Base-by-base conservation (phyloP, 164 flowering plant species). In the Annona cherimola region DNA sequence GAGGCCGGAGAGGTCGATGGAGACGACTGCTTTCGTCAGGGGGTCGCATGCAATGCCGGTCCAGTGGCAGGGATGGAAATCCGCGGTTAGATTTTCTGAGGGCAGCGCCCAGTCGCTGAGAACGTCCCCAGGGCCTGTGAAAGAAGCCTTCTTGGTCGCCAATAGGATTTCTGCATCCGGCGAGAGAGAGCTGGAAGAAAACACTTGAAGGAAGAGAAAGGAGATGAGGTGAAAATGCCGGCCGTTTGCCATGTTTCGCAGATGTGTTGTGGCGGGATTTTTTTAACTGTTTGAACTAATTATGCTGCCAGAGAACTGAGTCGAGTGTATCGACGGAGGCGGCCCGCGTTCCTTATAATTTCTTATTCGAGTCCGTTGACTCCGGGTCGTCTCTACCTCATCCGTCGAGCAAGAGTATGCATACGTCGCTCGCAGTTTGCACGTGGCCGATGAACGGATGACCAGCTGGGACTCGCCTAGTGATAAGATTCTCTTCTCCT, bases 31-130 rank as follows among this genome's bases (percentile, higher is more conserved):
- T 0, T 6, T 26, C 0, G 71, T 75, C 1, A 0, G 20, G 8
- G 77, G 8, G 16, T 82, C 82, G 66, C 98, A 92, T 1, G 76
- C 7, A 62, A 92, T 71, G 69, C 98, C 98, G 2, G 87, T 79
- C 98, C 98, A 92, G 57, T 76, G 75, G 72, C 98, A 92, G 0
- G 86, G 89, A 16, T 75, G 41, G n/a, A 5, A 1, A 0, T 46
- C 55, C 14, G 16, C 7, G 41, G 63, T 46, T 18, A 5, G 2
- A 0, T 45, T 60, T 14, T 4, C 12, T 19, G 63, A 8, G 2
- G n/a, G n/a, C 3, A 42, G 40, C 14, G 42, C 12, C 81, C 83
- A 75, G 46, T 74, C 73, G 1, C 12, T 60, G 16, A 75, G 71
- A 35, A 7, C 35, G 16, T 46, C 60, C 18, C 8, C 5, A 19